Base-by-base conservation (phyloP, 2,329 filamentous ascomycete genomes). In the Trichoderma lentiforme region DNA sequence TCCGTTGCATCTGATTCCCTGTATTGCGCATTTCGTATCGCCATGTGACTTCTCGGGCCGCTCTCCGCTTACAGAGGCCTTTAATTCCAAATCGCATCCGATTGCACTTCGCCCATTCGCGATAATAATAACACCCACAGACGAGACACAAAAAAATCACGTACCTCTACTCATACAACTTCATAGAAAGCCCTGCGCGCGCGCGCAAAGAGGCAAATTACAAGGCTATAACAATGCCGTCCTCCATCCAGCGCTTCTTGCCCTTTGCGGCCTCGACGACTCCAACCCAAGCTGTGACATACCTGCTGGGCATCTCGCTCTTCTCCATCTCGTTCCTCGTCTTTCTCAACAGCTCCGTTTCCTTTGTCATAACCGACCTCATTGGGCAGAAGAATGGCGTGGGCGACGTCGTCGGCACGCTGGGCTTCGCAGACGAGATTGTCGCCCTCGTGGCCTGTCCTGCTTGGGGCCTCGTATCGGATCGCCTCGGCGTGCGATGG, bases 281-380 rank as follows among this genome's bases (percentile, higher is more conserved):
- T 14, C 82, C 85, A 5, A 79, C 88, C 24, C 89, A 92, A 78
- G 90, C 88, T n/a, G 80, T 87, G 71, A 92, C 93, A 34, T 97
- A 97, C 81, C 89, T 97, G 43, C 86, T 94, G 74, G 91, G 91
- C 79, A 92, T 96, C 78, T 93, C 92, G 73, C 89, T 97, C 76
- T 95, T 95, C 85, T 93, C 91, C 81, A 96, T 97, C 78, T 92
- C 92, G 70, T 96, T 96, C 83, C 91, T 97, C 75, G 93, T 97
- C 77, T 97, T 97, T 83, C 88, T 97, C 74, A 96, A 96, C 84
- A 92, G 90, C 83, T 91, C 90, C 79, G 86, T 96, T 73, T 94
- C 92, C 70, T 97, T 96, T 82, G 92, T 96, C 72, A 90, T 97
- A 73, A 95, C 93, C 73, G 92, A 95, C 80, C 87, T 94, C 73